These are phyloP conservation scores for Rhinocladiella similis DNA, from an alignment of 2,329 filamentous ascomycete species.

Conservation along the genomic window DNA sequence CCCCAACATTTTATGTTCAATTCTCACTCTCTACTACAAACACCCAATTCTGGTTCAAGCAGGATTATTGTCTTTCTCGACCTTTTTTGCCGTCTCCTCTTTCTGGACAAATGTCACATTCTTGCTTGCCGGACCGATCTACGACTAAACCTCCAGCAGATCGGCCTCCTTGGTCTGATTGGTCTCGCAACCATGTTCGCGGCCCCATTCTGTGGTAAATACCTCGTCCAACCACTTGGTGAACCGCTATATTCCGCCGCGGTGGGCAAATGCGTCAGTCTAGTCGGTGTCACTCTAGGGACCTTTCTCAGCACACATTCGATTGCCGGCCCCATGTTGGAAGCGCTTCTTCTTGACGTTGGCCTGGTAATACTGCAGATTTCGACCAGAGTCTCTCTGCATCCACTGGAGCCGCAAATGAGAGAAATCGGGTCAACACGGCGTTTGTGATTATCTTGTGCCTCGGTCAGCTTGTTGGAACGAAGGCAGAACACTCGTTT, in stretches of 20 bases:
- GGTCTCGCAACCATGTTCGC: slow-evolving; percentile 67
- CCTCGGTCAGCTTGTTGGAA: slow-evolving; percentile 71
- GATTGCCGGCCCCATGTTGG: slow-evolving; percentile 69
- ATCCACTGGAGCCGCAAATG: slow-evolving; percentile 67
- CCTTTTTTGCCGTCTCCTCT: slow-evolving; percentile 60
- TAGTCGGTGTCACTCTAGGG: slow-evolving; percentile 65
- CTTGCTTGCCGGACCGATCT: slow-evolving; percentile 68
- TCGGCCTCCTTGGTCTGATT: slow-evolving; percentile 76
- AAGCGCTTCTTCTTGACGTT: slow-evolving; percentile 69
- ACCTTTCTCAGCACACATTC: slow-evolving; percentile 66
- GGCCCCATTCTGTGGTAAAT: slow-evolving; percentile 66
- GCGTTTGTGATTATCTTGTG: slow-evolving; percentile 77
- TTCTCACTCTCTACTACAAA: slow-evolving; percentile 61
- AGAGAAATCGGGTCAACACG: slow-evolving; percentile 72
- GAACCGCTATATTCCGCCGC: slow-evolving; percentile 69
- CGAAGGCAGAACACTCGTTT: slow-evolving; percentile 58
- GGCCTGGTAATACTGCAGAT: slow-evolving; percentile 72
- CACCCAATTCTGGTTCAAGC: slow-evolving; percentile 70
- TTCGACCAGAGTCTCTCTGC: slow-evolving; percentile 69
- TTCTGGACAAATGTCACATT: slow-evolving; percentile 80
- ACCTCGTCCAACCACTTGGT: slow-evolving; percentile 35
- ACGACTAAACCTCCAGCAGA: slow-evolving; percentile 66
- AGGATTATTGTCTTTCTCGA: slow-evolving; percentile 64
- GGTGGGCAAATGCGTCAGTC: slow-evolving; percentile 57
- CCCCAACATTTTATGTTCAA: slow-evolving; percentile 62